Conservation (phyloP, 345 rosid species). For the Syzygium jambos region DNA sequence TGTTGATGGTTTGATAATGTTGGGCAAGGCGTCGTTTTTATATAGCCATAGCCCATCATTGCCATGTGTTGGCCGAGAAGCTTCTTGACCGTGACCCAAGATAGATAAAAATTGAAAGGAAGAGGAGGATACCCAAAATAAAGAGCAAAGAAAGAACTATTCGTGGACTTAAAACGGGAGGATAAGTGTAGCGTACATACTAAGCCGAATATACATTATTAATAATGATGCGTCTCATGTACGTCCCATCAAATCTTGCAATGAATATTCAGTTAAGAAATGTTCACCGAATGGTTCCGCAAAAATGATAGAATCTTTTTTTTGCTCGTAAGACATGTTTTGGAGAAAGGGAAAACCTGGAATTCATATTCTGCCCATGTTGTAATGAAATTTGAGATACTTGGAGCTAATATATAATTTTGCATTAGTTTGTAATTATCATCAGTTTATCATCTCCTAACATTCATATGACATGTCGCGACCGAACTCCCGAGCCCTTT, state of each 20-base stretch:
- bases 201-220: neutral
- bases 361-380: neutral
- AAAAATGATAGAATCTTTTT: neutral
- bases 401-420: neutral
- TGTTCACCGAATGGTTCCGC: neutral
- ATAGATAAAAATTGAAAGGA: neutral
- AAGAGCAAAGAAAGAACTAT: neutral
- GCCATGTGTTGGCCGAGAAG: neutral
- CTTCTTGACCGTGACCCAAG: neutral
- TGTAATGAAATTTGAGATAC: neutral
- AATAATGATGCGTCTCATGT: neutral
- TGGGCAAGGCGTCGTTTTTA: neutral
- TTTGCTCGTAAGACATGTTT: neutral
- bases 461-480: no score
- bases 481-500: no score
- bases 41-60: neutral
- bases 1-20: neutral
- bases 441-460: neutral
- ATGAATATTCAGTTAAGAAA: no score
- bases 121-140: neutral
- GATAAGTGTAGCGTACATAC: neutral
- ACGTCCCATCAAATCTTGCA: neutral
- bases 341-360: neutral
- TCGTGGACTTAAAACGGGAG: neutral
- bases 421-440: neutral